Evolutionary conservation across 805 yeast species (phyloP).

Genomic region (Candida schatavii): DNA sequence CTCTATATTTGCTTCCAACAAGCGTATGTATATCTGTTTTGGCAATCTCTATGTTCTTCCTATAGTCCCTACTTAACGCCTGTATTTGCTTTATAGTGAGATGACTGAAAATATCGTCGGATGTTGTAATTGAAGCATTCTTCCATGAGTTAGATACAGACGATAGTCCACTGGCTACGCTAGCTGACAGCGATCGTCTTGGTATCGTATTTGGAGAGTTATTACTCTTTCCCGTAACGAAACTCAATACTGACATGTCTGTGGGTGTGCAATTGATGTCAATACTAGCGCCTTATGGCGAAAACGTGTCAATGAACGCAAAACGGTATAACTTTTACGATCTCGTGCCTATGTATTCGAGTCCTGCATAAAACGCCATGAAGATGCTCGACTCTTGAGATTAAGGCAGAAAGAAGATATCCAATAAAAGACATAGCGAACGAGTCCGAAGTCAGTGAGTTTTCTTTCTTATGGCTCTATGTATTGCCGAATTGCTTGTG

Average conservation of each 20-base stretch:
- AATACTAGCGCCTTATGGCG: background rate
- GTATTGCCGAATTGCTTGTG: too few species aligned
- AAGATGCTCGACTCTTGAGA: too few species aligned
- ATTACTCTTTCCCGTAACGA: constrained; percentile 1
- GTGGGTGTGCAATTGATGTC: background rate
- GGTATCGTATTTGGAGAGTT: background rate
- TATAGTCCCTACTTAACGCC: constrained; percentile 25
- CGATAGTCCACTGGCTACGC: background rate
- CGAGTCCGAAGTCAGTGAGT: too few species aligned
- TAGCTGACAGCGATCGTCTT: background rate
- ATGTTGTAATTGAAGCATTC: constrained; percentile 13
- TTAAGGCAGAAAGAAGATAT: too few species aligned
- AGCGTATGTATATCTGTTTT: constrained; percentile 32
- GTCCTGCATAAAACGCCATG: too few species aligned
- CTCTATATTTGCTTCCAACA: constrained; percentile 41
- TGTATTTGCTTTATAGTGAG: constrained; percentile 33
- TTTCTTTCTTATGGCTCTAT: too few species aligned
- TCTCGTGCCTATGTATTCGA: too few species aligned
- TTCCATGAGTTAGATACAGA: constrained; percentile 1
- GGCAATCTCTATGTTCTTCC: constrained; percentile 23
- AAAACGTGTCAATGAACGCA: too few species aligned
- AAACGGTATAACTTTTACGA: too few species aligned
- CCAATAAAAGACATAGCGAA: too few species aligned
- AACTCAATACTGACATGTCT: constrained; percentile 3
- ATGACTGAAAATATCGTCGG: constrained; percentile 34